Conservation (phyloP, 2,329 filamentous ascomycete genomes). For the Fusarium pseudocircinatum region DNA sequence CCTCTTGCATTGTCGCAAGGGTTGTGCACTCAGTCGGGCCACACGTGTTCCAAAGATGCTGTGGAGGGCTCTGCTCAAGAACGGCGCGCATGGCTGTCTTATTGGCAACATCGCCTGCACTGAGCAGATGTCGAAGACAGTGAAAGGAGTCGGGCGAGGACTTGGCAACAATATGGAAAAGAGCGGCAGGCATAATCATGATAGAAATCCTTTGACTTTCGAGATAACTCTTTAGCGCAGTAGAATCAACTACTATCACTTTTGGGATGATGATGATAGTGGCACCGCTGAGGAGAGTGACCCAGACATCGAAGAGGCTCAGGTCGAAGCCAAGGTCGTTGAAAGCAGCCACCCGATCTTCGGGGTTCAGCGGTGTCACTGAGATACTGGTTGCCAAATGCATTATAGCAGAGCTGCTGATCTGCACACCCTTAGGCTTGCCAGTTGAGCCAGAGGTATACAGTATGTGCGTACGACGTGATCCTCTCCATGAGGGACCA, state of each 20-base stretch:
- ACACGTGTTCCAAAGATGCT: slow-evolving; percentile 3
- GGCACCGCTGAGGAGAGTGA: background rate
- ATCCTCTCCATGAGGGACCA: background rate
- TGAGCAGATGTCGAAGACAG: background rate
- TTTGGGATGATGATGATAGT: background rate
- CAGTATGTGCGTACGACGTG: background rate
- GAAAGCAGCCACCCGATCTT: background rate
- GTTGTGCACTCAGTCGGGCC: slow-evolving; percentile 1
- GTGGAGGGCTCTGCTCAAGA: background rate
- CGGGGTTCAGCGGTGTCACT: background rate
- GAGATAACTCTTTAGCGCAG: background rate
- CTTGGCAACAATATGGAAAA: background rate
- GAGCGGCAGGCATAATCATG: background rate
- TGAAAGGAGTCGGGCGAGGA: background rate
- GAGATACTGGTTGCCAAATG: background rate
- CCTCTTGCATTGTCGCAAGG: background rate
- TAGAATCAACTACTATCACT: background rate
- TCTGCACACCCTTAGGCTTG: background rate
- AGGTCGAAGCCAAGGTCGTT: background rate
- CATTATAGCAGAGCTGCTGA: background rate
- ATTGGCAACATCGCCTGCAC: background rate
- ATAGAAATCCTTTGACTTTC: background rate
- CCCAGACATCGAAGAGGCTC: background rate
- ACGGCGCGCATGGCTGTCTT: background rate
- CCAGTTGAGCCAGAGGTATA: slow-evolving; percentile 1